phyloP scores from a whole-genome alignment of 345 rosid genomes.

The Sapria himalayana region DNA sequence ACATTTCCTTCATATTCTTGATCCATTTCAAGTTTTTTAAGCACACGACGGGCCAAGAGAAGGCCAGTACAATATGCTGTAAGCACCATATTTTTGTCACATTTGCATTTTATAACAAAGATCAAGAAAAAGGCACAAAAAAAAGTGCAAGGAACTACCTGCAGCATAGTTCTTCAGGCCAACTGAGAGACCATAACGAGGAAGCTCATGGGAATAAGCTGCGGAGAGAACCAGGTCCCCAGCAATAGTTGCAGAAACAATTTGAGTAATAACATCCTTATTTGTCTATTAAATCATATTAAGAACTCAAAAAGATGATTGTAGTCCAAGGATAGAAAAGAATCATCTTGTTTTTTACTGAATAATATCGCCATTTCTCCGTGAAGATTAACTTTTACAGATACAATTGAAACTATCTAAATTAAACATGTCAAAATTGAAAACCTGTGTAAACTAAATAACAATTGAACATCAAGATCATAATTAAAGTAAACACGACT shows the following conservation, averaged over 20 bases:
- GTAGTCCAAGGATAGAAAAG: neutral
- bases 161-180: constrained; percentile 65
- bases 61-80: constrained; percentile 59
- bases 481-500: too few species aligned
- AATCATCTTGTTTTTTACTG: too few species aligned
- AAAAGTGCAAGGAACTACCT: constrained; percentile 14
- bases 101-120: too few species aligned
- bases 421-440: too few species aligned
- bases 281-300: constrained; percentile 26
- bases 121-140: too few species aligned
- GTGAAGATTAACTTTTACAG: too few species aligned
- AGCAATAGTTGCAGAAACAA: constrained; percentile 27
- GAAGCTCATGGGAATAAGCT: constrained; percentile 49
- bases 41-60: constrained; percentile 51
- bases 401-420: too few species aligned
- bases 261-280: constrained; percentile 42
- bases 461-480: too few species aligned
- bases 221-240: constrained; percentile 47
- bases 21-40: constrained; percentile 52
- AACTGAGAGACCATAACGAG: constrained; percentile 40
- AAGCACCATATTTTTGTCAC: neutral
- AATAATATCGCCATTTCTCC: too few species aligned
- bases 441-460: too few species aligned
- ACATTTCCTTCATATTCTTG: constrained; percentile 42
- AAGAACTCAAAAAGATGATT: constrained; percentile 5